phyloP scores from a whole-genome alignment of 192 early-diverging fungal species.

The Geranomyces variabilis region DNA sequence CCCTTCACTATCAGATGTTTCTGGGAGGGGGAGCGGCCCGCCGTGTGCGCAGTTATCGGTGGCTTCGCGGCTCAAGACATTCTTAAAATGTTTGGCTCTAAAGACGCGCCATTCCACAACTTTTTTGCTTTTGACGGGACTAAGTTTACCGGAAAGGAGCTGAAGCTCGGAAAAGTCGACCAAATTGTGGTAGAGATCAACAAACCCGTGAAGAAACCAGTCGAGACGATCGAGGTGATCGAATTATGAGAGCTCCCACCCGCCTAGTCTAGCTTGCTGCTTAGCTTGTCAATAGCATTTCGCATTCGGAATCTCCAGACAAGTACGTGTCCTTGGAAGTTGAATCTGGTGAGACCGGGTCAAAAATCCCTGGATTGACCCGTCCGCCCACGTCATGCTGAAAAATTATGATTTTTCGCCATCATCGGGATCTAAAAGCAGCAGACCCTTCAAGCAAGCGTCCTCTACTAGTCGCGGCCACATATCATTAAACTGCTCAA shows the following conservation, averaged over 20 bases:
- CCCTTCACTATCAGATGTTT: slow-evolving; percentile 51
- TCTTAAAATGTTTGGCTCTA: slow-evolving; percentile 79
- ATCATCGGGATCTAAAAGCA: neutral
- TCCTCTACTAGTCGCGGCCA: slow-evolving; percentile 27
- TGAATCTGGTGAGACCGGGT: too few relatives aligned
- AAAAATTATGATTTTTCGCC: too few relatives aligned
- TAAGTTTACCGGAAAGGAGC: slow-evolving; percentile 14
- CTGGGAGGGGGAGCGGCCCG: slow-evolving; percentile 68
- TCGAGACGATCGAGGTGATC: too few relatives aligned
- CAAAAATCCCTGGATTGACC: too few relatives aligned
- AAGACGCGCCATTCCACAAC: slow-evolving; percentile 83
- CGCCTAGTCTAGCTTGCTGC: too few relatives aligned
- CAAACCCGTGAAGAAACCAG: too few relatives aligned
- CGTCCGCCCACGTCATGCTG: too few relatives aligned
- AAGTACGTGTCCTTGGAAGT: too few relatives aligned
- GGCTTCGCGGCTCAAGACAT: slow-evolving; percentile 89
- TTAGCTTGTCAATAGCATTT: too few relatives aligned
- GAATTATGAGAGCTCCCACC: too few relatives aligned
- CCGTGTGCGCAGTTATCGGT: slow-evolving; percentile 85
- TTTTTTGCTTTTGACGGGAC: slow-evolving; percentile 57
- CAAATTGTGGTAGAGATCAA: too few relatives aligned
- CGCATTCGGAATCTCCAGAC: too few relatives aligned
- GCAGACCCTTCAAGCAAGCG: slow-evolving; percentile 18
- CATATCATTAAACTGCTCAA: slow-evolving; percentile 9
- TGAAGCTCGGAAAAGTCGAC: neutral